phyloP scores from a whole-genome alignment of 106 monocot genomes.

The Cymbidium sinense region DNA sequence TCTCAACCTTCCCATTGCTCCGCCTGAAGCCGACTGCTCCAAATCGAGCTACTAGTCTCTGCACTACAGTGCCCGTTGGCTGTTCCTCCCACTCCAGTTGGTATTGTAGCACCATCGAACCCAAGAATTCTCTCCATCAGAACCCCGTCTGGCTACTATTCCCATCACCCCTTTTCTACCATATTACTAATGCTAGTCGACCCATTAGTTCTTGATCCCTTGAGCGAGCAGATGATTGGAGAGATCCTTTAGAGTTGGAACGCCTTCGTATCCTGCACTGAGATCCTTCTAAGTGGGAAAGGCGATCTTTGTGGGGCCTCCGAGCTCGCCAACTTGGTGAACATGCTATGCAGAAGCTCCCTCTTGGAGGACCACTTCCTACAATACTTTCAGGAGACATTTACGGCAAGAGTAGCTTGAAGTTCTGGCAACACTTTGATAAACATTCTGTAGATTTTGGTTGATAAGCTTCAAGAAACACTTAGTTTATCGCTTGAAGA shows the following conservation, averaged over 20 bases:
- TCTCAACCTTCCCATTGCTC: no score
- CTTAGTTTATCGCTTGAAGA: conserved; percentile 55
- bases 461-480: conserved; percentile 40
- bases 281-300: conserved; percentile 29
- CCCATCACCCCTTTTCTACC: not conserved
- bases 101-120: no score
- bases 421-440: conserved; percentile 69
- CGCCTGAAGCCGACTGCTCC: no score
- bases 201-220: conserved; percentile 19
- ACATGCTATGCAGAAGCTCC: conserved; percentile 27
- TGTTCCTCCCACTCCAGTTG: no score
- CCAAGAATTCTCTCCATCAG: no score
- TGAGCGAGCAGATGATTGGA: conserved; percentile 24
- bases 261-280: conserved; percentile 41
- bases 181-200: conserved; percentile 3
- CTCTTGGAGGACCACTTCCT: conserved; percentile 70
- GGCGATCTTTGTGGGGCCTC: conserved; percentile 28
- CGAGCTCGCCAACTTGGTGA: conserved; percentile 21
- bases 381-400: conserved; percentile 60
- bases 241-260: conserved; percentile 50
- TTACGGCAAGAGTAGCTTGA: conserved; percentile 45
- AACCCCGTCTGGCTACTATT: no score
- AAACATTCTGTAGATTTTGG: conserved; percentile 23
- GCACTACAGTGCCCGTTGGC: no score
- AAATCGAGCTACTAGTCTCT: no score